These are phyloP conservation scores for Leccinellum rugosiceps DNA, from an alignment of 768 basidiomycete species.

Conservation along the genomic window DNA sequence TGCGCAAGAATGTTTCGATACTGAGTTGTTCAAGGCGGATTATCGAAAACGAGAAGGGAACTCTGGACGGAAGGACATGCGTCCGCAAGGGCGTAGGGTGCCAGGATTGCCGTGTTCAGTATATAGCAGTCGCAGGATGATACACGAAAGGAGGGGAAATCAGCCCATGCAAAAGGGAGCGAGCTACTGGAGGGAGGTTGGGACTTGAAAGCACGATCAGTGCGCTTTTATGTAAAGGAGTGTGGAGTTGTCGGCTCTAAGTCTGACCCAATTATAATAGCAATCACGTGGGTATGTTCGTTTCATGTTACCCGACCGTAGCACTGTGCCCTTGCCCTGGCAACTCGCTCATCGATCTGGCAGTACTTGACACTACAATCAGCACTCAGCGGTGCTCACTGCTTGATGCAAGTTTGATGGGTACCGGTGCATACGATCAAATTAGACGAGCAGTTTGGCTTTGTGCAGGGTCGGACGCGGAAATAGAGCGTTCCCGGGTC, in stretches of 20 bases:
- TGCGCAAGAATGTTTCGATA: constrained; percentile 2
- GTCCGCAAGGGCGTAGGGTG: constrained; percentile 19
- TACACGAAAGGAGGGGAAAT: not conserved
- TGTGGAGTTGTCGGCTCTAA: constrained; percentile 9
- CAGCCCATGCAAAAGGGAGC: constrained; percentile 16
- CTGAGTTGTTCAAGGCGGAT: not conserved
- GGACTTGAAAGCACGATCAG: not conserved
- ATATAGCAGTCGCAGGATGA: not conserved
- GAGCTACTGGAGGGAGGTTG: not conserved
- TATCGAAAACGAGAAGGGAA: constrained; percentile 10
- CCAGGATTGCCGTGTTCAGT: constrained; percentile 15
- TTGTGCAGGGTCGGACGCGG: constrained; percentile 8
- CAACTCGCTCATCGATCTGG: not conserved
- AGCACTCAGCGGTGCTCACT: not conserved
- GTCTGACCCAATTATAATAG: not conserved
- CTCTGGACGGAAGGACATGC: constrained; percentile 15
- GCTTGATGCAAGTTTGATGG: not conserved
- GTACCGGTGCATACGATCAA: not conserved
- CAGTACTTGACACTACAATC: constrained; percentile 3
- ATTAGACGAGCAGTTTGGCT: not conserved
- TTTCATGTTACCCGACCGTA: not conserved
- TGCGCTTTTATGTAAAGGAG: constrained; percentile 1
- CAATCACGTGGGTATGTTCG: constrained; percentile 17
- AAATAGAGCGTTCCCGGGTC: constrained; percentile 10
- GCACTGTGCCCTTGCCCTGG: not conserved